A percentile compares a stretch with the other conserved stretches of the same genome.
phyloP scores from a whole-genome alignment of 192 early-diverging fungal genomes.

The Coemansia sp. region DNA sequence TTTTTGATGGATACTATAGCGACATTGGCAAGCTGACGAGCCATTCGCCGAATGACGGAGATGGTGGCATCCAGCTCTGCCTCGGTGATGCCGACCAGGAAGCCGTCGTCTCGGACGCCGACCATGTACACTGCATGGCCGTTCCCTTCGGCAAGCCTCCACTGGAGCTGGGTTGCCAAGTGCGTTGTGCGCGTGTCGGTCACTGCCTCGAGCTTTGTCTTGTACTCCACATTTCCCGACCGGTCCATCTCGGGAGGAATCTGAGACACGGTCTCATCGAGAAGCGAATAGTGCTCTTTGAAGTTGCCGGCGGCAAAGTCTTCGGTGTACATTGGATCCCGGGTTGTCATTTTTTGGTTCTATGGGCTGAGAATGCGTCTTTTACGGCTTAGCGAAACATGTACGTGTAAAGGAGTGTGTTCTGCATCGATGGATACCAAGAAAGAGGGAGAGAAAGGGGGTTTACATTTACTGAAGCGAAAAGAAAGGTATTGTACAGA shows the following conservation, averaged over 20 bases:
- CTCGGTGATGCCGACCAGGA: constrained; percentile 67
- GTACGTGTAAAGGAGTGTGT: background rate
- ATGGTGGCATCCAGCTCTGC: constrained; percentile 37
- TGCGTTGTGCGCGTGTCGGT: constrained; percentile 66
- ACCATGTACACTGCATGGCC: constrained; percentile 89
- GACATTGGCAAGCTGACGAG: constrained; percentile 33
- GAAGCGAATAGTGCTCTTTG: constrained; percentile 23
- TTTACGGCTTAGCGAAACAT: background rate
- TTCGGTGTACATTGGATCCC: constrained; percentile 46
- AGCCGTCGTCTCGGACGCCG: constrained; percentile 84
- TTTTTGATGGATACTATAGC: constrained; percentile 41
- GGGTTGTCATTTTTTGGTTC: constrained; percentile 32
- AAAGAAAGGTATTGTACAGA: background rate
- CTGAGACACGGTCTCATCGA: constrained; percentile 36
- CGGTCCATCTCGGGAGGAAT: constrained; percentile 80
- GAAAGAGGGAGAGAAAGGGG: background rate
- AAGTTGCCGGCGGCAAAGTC: constrained; percentile 14
- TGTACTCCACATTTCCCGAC: constrained; percentile 90
- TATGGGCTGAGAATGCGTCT: background rate
- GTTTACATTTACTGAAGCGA: background rate
- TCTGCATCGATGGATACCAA: background rate
- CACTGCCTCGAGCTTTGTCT: constrained; percentile 54
- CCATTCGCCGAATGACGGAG: constrained; percentile 29
- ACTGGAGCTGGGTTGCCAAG: constrained; percentile 88
- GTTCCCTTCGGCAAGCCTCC: constrained; percentile 86